Evolutionary conservation across 441 rosid species (phyloP), one percentile per base, ranked within the genome.

Genomic region (Euphorbia schlechtendalii): DNA sequence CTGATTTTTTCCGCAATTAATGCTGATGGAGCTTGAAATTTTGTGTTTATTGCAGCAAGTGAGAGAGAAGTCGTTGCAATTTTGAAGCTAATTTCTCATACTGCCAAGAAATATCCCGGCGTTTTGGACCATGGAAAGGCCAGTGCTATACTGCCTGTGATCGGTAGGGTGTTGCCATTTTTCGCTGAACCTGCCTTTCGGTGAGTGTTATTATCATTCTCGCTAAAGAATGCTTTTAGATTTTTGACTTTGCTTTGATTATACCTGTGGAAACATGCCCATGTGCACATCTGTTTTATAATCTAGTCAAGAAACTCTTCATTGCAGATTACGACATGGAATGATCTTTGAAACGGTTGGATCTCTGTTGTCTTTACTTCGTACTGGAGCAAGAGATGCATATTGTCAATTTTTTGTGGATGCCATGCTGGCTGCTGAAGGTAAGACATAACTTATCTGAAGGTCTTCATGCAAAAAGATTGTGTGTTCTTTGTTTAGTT

Each of bases 21-120:
- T n/a, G 1, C 14, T 38, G 5, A 46, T 30, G 20, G 1, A 49
- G 20, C 15, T 22, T 18, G 0, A 20, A 21, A 63, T n/a, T 56
- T 53, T 68, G 53, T 61, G 30, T 63, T 69, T 52, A 13, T 71
- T 79, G 74, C 84, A 91, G 98, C 87, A 28, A 91, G 80, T 66
- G 87, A 89, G 69, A 80, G 96, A 73, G 91, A 95, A 74, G 97
- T 86, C 18, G 71, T 85, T 59, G 98, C 97, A 63, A 88, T 91
- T 32, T 70, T 95, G 74, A 95, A 88, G 87, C 89, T 95, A 69
- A 78, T 95, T 67, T 81, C 96, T 67, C 82, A 88, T 41, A 80
- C 79, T 20, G 89, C 99, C 21, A 85, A 76, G 82, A 89, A 74
- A 69, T 78, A 83, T 73, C 95, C 98, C 9, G 96, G 91, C 36